Percentiles rank a stretch among this genome's conserved stretches.
Conservation (phyloP, 805 yeast species). For the Lipomyces spencermartinsiae region DNA sequence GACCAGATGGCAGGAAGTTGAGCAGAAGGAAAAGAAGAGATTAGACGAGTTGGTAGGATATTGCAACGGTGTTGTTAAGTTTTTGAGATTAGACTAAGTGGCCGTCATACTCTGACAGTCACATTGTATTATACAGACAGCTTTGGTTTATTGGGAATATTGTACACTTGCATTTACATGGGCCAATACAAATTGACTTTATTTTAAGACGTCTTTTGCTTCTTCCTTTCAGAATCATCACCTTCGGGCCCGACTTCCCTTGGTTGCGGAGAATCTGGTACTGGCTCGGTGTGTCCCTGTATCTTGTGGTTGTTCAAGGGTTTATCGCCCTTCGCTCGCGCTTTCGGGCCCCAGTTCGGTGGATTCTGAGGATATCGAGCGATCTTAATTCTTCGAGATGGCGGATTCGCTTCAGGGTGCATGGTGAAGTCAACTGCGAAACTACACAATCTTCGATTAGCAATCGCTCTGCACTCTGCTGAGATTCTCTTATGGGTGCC, state of each 20-base stretch:
- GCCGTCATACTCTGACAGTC: not conserved
- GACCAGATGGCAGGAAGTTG: constrained; percentile 55
- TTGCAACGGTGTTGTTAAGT: constrained; percentile 74
- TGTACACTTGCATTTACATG: not conserved
- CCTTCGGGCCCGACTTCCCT: constrained; percentile 3
- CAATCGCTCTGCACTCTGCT: not conserved
- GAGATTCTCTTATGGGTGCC: not conserved
- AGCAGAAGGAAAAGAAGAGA: constrained; percentile 50
- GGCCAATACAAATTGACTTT: not conserved
- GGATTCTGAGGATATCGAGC: constrained; percentile 93
- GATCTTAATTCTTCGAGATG: constrained; percentile 77
- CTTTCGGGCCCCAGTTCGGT: constrained; percentile 96
- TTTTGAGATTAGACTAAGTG: constrained; percentile 42
- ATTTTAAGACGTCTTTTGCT: not conserved
- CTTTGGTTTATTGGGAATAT: not conserved
- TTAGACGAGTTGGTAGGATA: constrained; percentile 73
- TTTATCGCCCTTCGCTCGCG: constrained; percentile 59
- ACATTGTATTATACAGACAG: not conserved
- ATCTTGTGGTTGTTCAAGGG: constrained; percentile 9
- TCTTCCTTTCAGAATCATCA: constrained; percentile 6
- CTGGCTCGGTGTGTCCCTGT: not conserved
- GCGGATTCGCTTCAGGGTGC: constrained; percentile 61
- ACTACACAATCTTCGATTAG: constrained; percentile 37
- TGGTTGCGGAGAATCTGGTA: not conserved
- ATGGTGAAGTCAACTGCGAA: constrained; percentile 58